Percentiles rank a stretch among this genome's conserved stretches.
Conservation (phyloP, 2,329 filamentous ascomycete species). For the Colletotrichum australisinense region DNA sequence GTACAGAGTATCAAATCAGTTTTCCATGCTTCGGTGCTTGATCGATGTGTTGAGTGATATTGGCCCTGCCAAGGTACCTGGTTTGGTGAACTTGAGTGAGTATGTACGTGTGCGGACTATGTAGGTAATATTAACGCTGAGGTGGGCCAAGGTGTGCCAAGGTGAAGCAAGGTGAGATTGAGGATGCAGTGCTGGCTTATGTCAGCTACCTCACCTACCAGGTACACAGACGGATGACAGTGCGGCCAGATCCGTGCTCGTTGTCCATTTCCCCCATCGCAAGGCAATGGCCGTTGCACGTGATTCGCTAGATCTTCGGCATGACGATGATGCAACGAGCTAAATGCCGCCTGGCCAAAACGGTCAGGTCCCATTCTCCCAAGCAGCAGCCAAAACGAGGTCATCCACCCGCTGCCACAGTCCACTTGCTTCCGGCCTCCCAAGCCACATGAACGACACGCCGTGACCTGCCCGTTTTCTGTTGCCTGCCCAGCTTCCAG, state of each 20-base stretch:
- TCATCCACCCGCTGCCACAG: slow-evolving; percentile 3
- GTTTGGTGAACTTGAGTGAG: background rate
- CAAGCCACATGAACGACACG: slow-evolving; percentile 23
- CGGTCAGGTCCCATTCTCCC: slow-evolving; percentile 39
- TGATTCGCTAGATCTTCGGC: slow-evolving; percentile 37
- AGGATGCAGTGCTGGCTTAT: background rate
- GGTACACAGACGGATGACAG: no score
- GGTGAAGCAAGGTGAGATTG: background rate
- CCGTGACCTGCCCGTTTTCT: slow-evolving; percentile 6
- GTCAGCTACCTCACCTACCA: background rate
- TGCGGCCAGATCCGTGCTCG: background rate
- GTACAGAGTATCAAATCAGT: slow-evolving; percentile 15
- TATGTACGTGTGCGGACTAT: no score
- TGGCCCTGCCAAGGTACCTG: no score
- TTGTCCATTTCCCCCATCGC: background rate
- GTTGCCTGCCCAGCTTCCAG: slow-evolving; percentile 7
- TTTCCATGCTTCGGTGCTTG: background rate
- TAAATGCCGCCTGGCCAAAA: slow-evolving; percentile 40
- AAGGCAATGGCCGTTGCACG: slow-evolving; percentile 33
- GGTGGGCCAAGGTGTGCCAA: no score
- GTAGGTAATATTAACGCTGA: no score
- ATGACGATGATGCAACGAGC: slow-evolving; percentile 42
- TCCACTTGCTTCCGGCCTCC: slow-evolving; percentile 16
- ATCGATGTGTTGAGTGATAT: background rate
- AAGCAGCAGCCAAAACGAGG: slow-evolving; percentile 32